A percentile compares a stretch with the other conserved stretches of the same genome.
Conservation (phyloP, 257 asterid genomes). For the Jacaranda mimosifolia region DNA sequence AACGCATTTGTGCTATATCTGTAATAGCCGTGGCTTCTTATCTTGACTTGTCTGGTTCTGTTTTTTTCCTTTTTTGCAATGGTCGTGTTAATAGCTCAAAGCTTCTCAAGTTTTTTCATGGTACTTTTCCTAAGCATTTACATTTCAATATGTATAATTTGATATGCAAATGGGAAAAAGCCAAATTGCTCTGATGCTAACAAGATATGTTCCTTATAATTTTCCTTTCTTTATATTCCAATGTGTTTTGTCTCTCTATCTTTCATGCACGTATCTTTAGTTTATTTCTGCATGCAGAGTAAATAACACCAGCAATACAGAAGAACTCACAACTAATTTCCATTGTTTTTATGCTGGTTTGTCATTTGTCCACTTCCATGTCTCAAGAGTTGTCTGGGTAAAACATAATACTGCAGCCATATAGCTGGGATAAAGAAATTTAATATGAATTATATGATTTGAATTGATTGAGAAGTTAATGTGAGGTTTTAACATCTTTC, state of each 20-base stretch:
- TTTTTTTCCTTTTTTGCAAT: not conserved
- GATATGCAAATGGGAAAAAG: not conserved
- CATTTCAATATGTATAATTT: not conserved
- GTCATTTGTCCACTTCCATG: not conserved
- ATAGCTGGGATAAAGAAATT: constrained; percentile 20
- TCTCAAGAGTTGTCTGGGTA: not conserved
- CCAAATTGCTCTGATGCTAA: too few species aligned
- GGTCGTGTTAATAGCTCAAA: not conserved
- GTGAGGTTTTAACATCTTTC: not conserved
- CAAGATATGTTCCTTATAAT: not conserved
- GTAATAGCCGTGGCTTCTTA: not conserved
- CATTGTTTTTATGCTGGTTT: not conserved
- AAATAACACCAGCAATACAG: not conserved
- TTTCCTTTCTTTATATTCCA: not conserved
- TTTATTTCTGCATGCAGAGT: not conserved
- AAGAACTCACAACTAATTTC: not conserved
- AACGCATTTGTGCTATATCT: too few species aligned
- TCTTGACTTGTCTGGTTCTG: not conserved
- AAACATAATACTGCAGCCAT: constrained; percentile 5
- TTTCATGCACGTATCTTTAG: not conserved
- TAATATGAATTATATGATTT: not conserved
- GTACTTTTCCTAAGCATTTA: too few species aligned
- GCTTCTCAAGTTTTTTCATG: not conserved
- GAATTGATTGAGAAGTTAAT: constrained; percentile 13
- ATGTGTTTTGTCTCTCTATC: not conserved